phyloP scores from a whole-genome alignment of 2,329 filamentous ascomycete species.

The Aschersonia sp. region DNA sequence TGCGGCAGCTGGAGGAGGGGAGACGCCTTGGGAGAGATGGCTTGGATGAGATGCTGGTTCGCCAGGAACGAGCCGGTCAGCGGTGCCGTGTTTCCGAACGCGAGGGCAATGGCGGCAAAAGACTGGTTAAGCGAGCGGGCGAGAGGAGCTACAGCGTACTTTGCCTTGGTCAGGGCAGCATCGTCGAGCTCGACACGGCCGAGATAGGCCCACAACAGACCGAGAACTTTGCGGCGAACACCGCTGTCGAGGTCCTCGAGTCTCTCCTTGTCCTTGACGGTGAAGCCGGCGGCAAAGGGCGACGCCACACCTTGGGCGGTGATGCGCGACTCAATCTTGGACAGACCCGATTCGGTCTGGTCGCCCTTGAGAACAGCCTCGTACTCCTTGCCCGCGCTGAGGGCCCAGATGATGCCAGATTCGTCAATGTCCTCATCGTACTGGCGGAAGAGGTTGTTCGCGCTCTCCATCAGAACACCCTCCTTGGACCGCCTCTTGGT shows the following conservation, averaged over 20 bases:
- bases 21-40: conserved; percentile 66
- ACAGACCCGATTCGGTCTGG: conserved; percentile 65
- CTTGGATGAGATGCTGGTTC: conserved; percentile 81
- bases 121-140: conserved; percentile 76
- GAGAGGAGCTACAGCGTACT: conserved; percentile 78
- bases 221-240: conserved; percentile 70
- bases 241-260: conserved; percentile 71
- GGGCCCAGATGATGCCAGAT: conserved; percentile 61
- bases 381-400: conserved; percentile 81
- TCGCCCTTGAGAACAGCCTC: conserved; percentile 60
- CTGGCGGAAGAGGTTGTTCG: conserved; percentile 86
- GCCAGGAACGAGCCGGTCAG: conserved; percentile 70
- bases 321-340: conserved; percentile 72
- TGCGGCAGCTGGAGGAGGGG: conserved; percentile 85
- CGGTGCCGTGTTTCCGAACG: conserved; percentile 71
- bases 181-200: conserved; percentile 78
- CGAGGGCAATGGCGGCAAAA: conserved; percentile 73
- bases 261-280: conserved; percentile 58
- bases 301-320: conserved; percentile 42
- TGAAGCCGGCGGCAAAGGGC: conserved; percentile 41
- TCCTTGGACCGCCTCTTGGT: conserved; percentile 88
- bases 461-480: conserved; percentile 80
- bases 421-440: conserved; percentile 76
- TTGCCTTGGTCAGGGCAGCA: conserved; percentile 61
- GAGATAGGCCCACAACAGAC: conserved; percentile 88